A percentile compares a stretch with the other conserved stretches of the same genome.
Conservation (phyloP, 2,329 filamentous ascomycete genomes). For the Dothiorella sarmentorum region DNA sequence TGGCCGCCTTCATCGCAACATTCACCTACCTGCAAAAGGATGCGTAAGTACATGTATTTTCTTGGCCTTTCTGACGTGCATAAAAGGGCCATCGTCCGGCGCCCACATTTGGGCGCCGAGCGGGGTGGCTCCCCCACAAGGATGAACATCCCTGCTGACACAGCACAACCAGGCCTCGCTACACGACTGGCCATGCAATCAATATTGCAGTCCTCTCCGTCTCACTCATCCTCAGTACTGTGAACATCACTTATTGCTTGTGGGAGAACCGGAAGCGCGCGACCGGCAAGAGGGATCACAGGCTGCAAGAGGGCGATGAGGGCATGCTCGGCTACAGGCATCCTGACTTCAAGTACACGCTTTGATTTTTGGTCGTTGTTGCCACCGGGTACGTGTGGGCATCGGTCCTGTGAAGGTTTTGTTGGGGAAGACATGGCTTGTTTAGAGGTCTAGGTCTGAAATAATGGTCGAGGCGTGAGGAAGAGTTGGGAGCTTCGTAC, state of each 20-base stretch:
- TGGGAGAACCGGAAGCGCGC: slow-evolving; percentile 6
- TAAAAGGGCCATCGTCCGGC: slow-evolving; percentile 6
- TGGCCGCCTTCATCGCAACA: slow-evolving; percentile 49
- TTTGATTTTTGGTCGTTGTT: neutral
- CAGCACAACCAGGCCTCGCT: slow-evolving; percentile 21
- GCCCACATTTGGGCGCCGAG: neutral
- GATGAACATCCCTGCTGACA: slow-evolving; percentile 4
- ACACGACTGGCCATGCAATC: slow-evolving; percentile 20
- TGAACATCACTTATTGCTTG: slow-evolving; percentile 22
- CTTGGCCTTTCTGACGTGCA: neutral
- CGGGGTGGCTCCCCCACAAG: slow-evolving; percentile 6
- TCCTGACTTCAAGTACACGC: slow-evolving; percentile 31
- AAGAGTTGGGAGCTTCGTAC: too few relatives aligned
- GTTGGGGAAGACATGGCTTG: too few relatives aligned
- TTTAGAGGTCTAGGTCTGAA: too few relatives aligned
- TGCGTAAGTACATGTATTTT: slow-evolving; percentile 25
- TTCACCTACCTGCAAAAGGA: slow-evolving; percentile 51
- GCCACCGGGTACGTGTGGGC: too few relatives aligned
- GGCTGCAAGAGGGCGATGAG: slow-evolving; percentile 27
- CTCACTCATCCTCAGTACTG: slow-evolving; percentile 24
- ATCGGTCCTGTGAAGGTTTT: too few relatives aligned
- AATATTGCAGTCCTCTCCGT: slow-evolving; percentile 15
- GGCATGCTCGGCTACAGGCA: slow-evolving; percentile 29
- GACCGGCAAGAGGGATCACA: slow-evolving; percentile 19
- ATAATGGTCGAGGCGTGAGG: too few relatives aligned